A percentile compares a stretch with the other conserved stretches of the same genome.
These are phyloP conservation scores for Lactarius quietus DNA, from an alignment of 768 basidiomycete species.

Conservation along the genomic window DNA sequence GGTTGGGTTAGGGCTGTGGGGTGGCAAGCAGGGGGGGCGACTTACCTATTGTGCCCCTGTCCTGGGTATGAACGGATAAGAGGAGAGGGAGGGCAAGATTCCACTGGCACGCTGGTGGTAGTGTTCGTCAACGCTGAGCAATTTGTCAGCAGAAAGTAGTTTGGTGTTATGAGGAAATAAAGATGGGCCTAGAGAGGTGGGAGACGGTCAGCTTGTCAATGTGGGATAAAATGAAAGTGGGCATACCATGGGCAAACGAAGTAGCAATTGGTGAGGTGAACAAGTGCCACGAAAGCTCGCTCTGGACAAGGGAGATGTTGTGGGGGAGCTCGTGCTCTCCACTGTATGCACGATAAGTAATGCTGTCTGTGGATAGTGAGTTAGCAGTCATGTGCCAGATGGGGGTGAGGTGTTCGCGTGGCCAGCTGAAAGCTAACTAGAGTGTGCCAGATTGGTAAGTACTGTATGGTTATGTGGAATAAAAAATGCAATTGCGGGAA, in stretches of 20 bases:
- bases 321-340: slow-evolving; percentile 77
- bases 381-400: slow-evolving; percentile 1
- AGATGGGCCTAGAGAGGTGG: slow-evolving; percentile 71
- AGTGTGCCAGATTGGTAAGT: no score
- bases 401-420: not conserved
- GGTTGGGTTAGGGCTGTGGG: slow-evolving; percentile 16
- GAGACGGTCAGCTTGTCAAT: slow-evolving; percentile 31
- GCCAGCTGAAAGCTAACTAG: no score
- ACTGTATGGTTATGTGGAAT: no score
- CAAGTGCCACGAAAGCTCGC: slow-evolving; percentile 93
- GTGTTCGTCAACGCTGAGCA: slow-evolving; percentile 84
- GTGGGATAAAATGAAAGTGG: not conserved
- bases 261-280: slow-evolving; percentile 94
- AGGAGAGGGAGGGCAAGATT: no score
- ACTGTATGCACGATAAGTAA: slow-evolving; percentile 61
- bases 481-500: no score
- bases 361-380: slow-evolving; percentile 10
- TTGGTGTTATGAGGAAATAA: slow-evolving; percentile 60
- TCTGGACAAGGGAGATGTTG: slow-evolving; percentile 85
- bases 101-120: no score
- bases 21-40: slow-evolving; percentile 21
- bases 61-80: slow-evolving; percentile 24
- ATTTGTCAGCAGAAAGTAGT: not conserved
- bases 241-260: slow-evolving; percentile 94
- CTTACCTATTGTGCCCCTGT: slow-evolving; percentile 82